A percentile compares a stretch with the other conserved stretches of the same genome.
phyloP scores from a whole-genome alignment of 768 basidiomycete genomes.

The Termitomyces sp. region DNA sequence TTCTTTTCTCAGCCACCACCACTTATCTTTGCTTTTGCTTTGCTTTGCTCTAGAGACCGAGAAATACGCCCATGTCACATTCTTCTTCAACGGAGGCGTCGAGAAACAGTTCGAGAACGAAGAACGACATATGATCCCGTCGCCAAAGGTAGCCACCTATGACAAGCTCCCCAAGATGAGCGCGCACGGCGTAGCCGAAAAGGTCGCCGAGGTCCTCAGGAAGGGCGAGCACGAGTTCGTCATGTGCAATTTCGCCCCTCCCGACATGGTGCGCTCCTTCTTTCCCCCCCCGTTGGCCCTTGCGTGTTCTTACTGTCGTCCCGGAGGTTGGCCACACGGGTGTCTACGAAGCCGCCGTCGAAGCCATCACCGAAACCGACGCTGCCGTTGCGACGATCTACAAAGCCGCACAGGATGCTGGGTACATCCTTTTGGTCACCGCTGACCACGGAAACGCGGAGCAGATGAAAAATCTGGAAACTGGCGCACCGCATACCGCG shows the following conservation, averaged over 20 bases:
- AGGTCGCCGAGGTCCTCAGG: constrained; percentile 82
- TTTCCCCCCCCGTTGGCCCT: too few relatives aligned
- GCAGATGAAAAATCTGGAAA: constrained; percentile 83
- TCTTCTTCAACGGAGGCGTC: constrained; percentile 97
- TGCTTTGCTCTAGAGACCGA: constrained; percentile 69
- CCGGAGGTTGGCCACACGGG: constrained; percentile 89
- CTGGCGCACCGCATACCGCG: constrained; percentile 87
- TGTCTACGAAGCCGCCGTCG: constrained; percentile 83
- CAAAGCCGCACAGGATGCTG: constrained; percentile 77
- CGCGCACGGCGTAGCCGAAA: constrained; percentile 82
- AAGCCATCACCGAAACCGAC: constrained; percentile 86
- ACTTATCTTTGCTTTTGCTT: background rate
- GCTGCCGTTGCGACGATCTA: constrained; percentile 84
- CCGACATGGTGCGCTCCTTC: constrained; percentile 70
- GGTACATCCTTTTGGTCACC: constrained; percentile 84
- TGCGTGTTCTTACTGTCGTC: background rate
- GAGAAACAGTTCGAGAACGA: constrained; percentile 87
- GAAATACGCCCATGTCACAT: constrained; percentile 96
- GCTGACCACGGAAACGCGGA: constrained; percentile 97
- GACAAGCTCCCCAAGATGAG: constrained; percentile 90
- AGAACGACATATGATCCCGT: constrained; percentile 82
- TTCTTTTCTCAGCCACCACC: too few relatives aligned
- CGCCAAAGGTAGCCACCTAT: constrained; percentile 93
- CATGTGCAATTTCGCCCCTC: constrained; percentile 98
- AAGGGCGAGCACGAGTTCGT: constrained; percentile 74